Percentiles rank a stretch among this genome's conserved stretches.
Conservation (phyloP, 345 rosid genomes). For the Psidium guajava region DNA sequence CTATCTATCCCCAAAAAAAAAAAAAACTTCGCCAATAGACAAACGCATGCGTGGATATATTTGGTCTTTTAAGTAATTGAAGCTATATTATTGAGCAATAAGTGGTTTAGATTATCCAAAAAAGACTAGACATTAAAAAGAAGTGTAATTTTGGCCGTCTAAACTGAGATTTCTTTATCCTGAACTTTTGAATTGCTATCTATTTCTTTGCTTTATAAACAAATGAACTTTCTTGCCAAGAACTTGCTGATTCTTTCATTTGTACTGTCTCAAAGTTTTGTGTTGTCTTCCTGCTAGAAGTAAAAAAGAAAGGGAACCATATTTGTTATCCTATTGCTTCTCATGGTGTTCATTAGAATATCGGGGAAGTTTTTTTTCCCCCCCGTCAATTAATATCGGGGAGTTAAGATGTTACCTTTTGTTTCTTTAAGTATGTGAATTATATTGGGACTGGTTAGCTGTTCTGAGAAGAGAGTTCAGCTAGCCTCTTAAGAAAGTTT, state of each 20-base stretch:
- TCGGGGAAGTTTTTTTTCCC: not conserved
- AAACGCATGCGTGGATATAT: not conserved
- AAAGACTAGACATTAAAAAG: not conserved
- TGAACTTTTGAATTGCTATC: not conserved
- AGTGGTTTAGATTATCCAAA: not conserved
- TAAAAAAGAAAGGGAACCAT: not conserved
- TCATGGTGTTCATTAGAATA: not conserved
- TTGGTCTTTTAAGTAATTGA: not conserved
- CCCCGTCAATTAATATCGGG: not conserved
- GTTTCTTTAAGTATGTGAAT: not conserved
- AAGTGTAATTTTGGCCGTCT: not conserved
- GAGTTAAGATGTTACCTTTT: not conserved
- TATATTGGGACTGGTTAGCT: not conserved
- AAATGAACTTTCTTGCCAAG: not conserved
- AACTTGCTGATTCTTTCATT: not conserved
- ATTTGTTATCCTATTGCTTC: not conserved
- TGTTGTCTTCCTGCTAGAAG: not conserved
- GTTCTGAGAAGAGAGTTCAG: not conserved
- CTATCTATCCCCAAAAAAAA: not conserved
- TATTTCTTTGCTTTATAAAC: not conserved
- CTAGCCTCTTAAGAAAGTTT: not conserved
- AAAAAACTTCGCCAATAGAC: not conserved
- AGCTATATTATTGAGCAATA: not conserved
- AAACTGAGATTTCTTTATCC: not conserved
- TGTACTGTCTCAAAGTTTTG: not conserved